A percentile compares a stretch with the other conserved stretches of the same genome.
phyloP scores from a whole-genome alignment of 768 basidiomycete species.

The Suillus subalutaceus region DNA sequence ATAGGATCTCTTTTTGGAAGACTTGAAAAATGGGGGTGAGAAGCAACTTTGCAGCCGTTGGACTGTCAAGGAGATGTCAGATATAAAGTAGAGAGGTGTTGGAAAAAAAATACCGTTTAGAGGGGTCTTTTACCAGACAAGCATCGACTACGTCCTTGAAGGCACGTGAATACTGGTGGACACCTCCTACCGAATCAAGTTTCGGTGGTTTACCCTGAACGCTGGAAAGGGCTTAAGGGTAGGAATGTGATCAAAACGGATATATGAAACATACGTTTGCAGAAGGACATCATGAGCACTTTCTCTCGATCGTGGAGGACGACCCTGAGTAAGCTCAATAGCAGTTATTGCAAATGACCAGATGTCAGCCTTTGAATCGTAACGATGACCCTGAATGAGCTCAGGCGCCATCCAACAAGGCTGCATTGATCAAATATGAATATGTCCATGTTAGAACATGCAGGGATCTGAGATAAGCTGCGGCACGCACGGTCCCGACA shows the following conservation, averaged over 20 bases:
- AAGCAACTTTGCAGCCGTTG: slow-evolving; percentile 77
- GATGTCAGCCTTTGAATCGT: slow-evolving; percentile 88
- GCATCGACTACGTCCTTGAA: slow-evolving; percentile 84
- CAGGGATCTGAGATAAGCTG: background rate
- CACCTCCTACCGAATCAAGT: slow-evolving; percentile 71
- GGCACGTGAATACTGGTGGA: slow-evolving; percentile 73
- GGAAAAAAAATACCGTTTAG: slow-evolving; percentile 53
- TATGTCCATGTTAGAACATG: slow-evolving; percentile 6
- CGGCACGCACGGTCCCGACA: slow-evolving; percentile 76
- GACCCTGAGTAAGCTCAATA: slow-evolving; percentile 84
- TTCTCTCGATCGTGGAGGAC: slow-evolving; percentile 82
- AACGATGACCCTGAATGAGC: slow-evolving; percentile 80
- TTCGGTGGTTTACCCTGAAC: slow-evolving; percentile 80
- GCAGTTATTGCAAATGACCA: slow-evolving; percentile 98
- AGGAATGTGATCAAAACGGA: background rate
- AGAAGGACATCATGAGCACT: slow-evolving; percentile 73
- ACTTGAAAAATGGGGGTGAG: slow-evolving; percentile 78
- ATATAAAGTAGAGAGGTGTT: background rate
- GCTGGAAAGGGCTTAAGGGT: slow-evolving; percentile 36
- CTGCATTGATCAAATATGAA: slow-evolving; percentile 30
- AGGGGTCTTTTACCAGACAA: slow-evolving; percentile 86
- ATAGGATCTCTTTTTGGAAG: slow-evolving; percentile 76
- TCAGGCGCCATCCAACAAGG: slow-evolving; percentile 99
- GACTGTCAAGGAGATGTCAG: slow-evolving; percentile 43
- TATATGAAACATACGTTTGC: slow-evolving; percentile 56